Percentiles rank a stretch among this genome's conserved stretches.
Evolutionary conservation across 257 asterid genomes (phyloP).

Genomic region (Solanum appendiculatum): DNA sequence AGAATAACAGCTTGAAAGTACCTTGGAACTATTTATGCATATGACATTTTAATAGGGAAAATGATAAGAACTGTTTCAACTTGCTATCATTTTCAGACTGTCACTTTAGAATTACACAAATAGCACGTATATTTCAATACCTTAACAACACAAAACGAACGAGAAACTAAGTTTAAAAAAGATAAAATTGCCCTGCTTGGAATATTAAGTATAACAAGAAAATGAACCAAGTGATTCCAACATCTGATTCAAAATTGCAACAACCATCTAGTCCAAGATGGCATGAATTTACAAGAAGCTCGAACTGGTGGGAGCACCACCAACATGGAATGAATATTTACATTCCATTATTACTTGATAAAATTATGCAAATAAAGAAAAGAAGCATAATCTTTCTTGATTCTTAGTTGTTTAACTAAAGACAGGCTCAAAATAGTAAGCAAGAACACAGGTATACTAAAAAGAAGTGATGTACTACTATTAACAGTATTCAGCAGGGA

Average conservation of each 20-base stretch:
- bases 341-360: background rate
- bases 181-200: background rate
- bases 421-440: background rate
- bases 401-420: background rate
- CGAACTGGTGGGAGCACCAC: constrained; percentile 30
- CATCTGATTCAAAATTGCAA: background rate
- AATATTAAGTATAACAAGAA: background rate
- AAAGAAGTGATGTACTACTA: constrained; percentile 13
- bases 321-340: background rate
- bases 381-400: background rate
- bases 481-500: constrained; percentile 14
- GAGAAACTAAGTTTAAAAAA: background rate
- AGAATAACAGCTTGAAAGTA: background rate
- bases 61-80: background rate
- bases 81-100: background rate
- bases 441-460: constrained; percentile 8
- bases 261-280: background rate
- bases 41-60: background rate
- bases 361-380: background rate
- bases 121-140: background rate
- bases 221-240: background rate
- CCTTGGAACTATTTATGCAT: background rate
- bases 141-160: background rate
- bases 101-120: background rate
- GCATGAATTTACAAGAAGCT: constrained; percentile 8